Evolutionary conservation across 768 basidiomycete genomes (phyloP), one percentile per base, ranked within the genome.

Genomic region (Megacollybia marginata): DNA sequence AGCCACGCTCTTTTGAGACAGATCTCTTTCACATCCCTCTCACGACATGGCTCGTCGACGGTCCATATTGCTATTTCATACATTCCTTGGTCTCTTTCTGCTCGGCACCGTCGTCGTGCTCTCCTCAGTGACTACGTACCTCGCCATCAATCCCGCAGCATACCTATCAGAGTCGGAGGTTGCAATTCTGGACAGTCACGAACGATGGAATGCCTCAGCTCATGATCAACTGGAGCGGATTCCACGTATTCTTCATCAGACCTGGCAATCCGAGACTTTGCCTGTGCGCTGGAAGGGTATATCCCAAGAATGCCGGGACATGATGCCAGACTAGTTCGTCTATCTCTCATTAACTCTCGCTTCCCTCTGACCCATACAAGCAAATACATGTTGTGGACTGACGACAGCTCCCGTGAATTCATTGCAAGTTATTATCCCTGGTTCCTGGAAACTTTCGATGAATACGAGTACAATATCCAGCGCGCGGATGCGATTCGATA

Each of bases 401-500:
- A 99, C 65, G 88, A 82, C 8, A 72, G 77, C 53, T 90, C 96
- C 13, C 83, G 92, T 55, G 78, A 87, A 57, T 98, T 99, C 67
- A 90, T 99, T 58, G 84, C 86, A 15, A 69, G 81, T 52, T 67
- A 91, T 52, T 99, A 98, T 60, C 76, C 87, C 16, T 92, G 92
- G 85, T 96, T 96, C 69, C 78, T 99, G 46, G 80, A 89, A 58
- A 95, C 89, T 20, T 99, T 88, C 61, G 92, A 97, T 70, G 76
- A 78, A 55, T 99, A 99, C 75, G 73, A 78, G 51, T 97, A 93
- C 66, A 72, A 80, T 40, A 96, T 97, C 60, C 93, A 95, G 63
- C 89, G 96, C 40, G 96, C 96, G 19, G 96, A 99, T 66, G 90
- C 80, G 32, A 98, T 99, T 57, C 93, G 96, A 49, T 99, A 99